Evolutionary conservation across 2,329 filamentous ascomycete species (phyloP).

Genomic region (Cercospora citrullina): DNA sequence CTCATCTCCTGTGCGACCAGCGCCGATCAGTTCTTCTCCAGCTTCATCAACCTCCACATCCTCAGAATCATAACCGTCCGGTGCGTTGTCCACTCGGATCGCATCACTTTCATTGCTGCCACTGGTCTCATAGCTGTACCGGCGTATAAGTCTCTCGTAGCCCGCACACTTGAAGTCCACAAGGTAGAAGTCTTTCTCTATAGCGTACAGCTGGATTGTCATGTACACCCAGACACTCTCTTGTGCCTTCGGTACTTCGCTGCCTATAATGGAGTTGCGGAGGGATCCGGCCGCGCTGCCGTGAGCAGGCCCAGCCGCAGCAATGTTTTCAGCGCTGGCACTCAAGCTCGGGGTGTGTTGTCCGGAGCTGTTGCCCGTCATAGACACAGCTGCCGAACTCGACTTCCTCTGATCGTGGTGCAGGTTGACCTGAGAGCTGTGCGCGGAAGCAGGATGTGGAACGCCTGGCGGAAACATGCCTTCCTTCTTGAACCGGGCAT

Average conservation of each 20-base stretch:
- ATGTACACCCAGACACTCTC: constrained; percentile 89
- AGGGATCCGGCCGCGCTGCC: constrained; percentile 5
- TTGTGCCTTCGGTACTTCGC: constrained; percentile 43
- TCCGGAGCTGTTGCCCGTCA: constrained; percentile 17
- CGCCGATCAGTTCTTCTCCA: constrained; percentile 46
- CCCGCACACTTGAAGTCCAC: constrained; percentile 99
- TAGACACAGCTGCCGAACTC: constrained; percentile 33
- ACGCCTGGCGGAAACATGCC: constrained; percentile 63
- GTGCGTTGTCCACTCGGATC: constrained; percentile 25
- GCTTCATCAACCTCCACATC: constrained; percentile 38
- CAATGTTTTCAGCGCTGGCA: constrained; percentile 34
- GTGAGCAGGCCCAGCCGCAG: constrained; percentile 22
- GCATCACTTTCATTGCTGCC: constrained; percentile 32
- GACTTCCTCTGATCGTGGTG: constrained; percentile 19
- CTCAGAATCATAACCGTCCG: constrained; percentile 24
- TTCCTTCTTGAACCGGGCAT: constrained; percentile 82
- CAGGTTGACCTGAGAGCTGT: constrained; percentile 52
- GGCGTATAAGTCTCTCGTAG: constrained; percentile 77
- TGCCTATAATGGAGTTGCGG: constrained; percentile 17
- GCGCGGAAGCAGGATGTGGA: constrained; percentile 51
- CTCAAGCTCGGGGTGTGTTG: constrained; percentile 28
- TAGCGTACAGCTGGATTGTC: constrained; percentile 93
- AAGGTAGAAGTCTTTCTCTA: constrained; percentile 88
- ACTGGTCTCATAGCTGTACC: constrained; percentile 42
- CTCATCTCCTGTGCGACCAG: constrained; percentile 65